Percentiles rank a stretch among this genome's conserved stretches.
Conservation (phyloP, 2,329 filamentous ascomycete species). For the Sporothrix curviconia region DNA sequence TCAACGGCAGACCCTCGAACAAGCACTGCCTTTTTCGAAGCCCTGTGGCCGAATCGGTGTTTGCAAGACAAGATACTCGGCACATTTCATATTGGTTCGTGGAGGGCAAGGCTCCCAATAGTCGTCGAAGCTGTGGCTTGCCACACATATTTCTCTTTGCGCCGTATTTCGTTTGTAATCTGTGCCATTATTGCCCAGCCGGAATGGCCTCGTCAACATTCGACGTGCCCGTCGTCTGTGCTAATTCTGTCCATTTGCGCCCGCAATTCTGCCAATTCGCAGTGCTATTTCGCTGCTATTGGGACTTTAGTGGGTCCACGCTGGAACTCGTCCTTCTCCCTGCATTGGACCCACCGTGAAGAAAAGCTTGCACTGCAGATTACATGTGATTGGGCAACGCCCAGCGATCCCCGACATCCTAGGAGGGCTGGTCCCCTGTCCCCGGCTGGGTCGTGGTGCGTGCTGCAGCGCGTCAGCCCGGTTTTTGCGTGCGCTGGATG, state of each 20-base stretch:
- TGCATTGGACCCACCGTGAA: background rate
- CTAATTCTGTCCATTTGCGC: too few relatives aligned
- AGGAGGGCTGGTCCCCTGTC: background rate
- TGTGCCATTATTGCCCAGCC: background rate
- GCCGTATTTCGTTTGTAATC: too few relatives aligned
- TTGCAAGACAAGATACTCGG: too few relatives aligned
- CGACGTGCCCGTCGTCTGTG: background rate
- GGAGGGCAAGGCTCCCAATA: too few relatives aligned
- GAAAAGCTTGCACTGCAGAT: background rate
- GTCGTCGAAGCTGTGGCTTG: too few relatives aligned
- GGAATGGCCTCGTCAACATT: background rate
- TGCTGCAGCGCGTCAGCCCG: background rate
- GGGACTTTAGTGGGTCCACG: background rate
- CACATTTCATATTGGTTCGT: too few relatives aligned
- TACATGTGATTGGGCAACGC: constrained; percentile 2
- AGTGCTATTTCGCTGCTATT: too few relatives aligned
- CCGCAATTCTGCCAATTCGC: too few relatives aligned
- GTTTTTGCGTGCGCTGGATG: background rate
- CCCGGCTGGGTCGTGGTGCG: background rate
- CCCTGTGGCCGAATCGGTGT: too few relatives aligned
- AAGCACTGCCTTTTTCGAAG: too few relatives aligned
- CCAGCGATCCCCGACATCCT: background rate
- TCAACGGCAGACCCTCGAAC: background rate
- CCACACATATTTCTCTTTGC: too few relatives aligned
- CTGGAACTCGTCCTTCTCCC: background rate